Evolutionary conservation across 2,329 filamentous ascomycete genomes (phyloP).

Genomic region (Ophiosphaerella narmari): DNA sequence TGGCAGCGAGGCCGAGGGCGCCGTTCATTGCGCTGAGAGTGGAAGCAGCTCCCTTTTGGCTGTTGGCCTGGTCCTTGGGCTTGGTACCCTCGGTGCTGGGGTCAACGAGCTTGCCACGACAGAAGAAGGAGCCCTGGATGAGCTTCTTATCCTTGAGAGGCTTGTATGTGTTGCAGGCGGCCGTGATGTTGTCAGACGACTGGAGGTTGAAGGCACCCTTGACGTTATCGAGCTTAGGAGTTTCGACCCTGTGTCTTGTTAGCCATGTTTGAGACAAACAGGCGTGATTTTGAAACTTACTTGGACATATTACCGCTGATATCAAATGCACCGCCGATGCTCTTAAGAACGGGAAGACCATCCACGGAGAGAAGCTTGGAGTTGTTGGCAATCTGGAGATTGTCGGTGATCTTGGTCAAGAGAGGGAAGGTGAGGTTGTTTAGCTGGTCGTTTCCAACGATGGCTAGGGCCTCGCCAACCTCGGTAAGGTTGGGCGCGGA

Average conservation of each 20-base stretch:
- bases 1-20: slow-evolving; percentile 52
- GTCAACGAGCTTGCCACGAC: slow-evolving; percentile 46
- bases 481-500: slow-evolving; percentile 71
- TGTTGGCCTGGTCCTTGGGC: slow-evolving; percentile 35
- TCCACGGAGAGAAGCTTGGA: slow-evolving; percentile 68
- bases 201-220: slow-evolving; percentile 58
- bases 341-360: slow-evolving; percentile 70
- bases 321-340: slow-evolving; percentile 78
- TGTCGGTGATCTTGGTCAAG: slow-evolving; percentile 73
- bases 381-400: slow-evolving; percentile 90
- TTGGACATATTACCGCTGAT: slow-evolving; percentile 81
- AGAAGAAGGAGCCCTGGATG: slow-evolving; percentile 49
- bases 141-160: slow-evolving; percentile 48
- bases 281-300: slow-evolving; percentile 59
- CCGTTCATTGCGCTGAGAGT: slow-evolving; percentile 48
- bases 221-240: slow-evolving; percentile 61
- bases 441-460: slow-evolving; percentile 61
- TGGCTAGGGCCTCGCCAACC: slow-evolving; percentile 62
- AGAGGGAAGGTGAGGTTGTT: slow-evolving; percentile 76
- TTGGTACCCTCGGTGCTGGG: slow-evolving; percentile 44
- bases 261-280: slow-evolving; percentile 18
- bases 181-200: slow-evolving; percentile 49
- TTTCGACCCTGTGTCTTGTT: slow-evolving; percentile 63
- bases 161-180: slow-evolving; percentile 50
- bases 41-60: slow-evolving; percentile 45